These are phyloP conservation scores for Fusarium haematococcum DNA, from an alignment of 2,329 filamentous ascomycete genomes.

Conservation along the genomic window DNA sequence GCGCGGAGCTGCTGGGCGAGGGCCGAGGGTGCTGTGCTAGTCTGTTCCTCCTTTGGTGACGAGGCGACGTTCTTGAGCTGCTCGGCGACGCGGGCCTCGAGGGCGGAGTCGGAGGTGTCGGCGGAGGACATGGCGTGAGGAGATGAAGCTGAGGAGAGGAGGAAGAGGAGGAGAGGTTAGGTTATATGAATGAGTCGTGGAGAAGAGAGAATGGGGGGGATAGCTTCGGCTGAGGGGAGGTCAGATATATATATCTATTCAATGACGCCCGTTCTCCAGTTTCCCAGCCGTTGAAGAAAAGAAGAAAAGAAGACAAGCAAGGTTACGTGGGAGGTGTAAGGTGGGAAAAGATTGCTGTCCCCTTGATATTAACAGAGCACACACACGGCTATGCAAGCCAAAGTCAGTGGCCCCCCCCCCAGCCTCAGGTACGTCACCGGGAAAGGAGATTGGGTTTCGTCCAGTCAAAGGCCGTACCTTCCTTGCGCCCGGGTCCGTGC, in stretches of 20 bases:
- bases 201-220: constrained; percentile 33
- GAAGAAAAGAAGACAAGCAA: background rate
- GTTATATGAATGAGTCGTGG: constrained; percentile 26
- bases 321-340: background rate
- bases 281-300: background rate
- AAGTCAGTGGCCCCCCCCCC: background rate
- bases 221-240: constrained; percentile 37
- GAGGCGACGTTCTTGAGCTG: constrained; percentile 60
- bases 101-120: constrained; percentile 41
- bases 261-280: constrained; percentile 11
- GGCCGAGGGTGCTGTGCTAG: constrained; percentile 48
- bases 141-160: background rate
- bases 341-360: background rate
- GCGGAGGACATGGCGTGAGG: constrained; percentile 37
- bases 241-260: background rate
- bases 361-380: background rate
- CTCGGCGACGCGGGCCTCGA: constrained; percentile 51
- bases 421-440: constrained; percentile 29
- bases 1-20: constrained; percentile 75
- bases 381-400: constrained; percentile 1
- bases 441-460: constrained; percentile 7
- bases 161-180: constrained; percentile 5
- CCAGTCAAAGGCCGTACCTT: background rate
- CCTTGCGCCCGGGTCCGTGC: constrained; percentile 18
- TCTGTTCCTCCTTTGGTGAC: constrained; percentile 54